Base-by-base conservation (phyloP, 176 grass and related monocot genomes). In the Eleusine indica region DNA sequence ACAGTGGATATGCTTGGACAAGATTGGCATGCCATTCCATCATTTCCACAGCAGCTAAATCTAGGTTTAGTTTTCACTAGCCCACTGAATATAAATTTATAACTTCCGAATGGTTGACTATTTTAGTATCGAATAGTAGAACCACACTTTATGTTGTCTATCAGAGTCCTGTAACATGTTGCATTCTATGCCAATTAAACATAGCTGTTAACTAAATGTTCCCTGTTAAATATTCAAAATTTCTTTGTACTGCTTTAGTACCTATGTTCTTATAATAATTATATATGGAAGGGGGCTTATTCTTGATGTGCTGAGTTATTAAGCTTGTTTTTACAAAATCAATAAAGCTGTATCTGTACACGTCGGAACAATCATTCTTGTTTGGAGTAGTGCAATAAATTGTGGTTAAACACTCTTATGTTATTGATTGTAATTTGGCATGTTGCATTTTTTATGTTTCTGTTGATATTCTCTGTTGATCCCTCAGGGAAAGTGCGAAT, bases 401-500 rank as follows among this genome's bases (percentile, higher is more conserved):
- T 66, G 14, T 67, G 47, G 58, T 61, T 21, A 9, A 43, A 62
- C 4, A 15, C 51, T 74, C 40, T 39, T 51, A 35, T 6, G 51
- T 71, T 83, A 10, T 7, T 51, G 42, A 14, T 14, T 71, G 2
- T 52, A 70, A 47, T 71, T 81, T 44, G 3, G 4, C 68, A 5
- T 29, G 0, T 83, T 37, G 22, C 22, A 11, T 63, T 60, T 35
- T 60, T 52, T 15, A 47, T 28, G 40, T 44, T 0, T 63, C 73
- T 71, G 6, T 86, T 66, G 38, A 75, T 79, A 16, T 9, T 46
- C 7, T 63, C 73, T 71, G 6, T 86, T 66, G 38, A 75, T 79
- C 15, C 54, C 43, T 74, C 16, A 96, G 96, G 76, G 96, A 99
- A 94, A 84, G 71, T 52, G 80, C 79, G 29, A 84, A 86, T 49